Base-by-base conservation (phyloP, 2,329 filamentous ascomycete genomes). In the Colletotrichum spinosum region DNA sequence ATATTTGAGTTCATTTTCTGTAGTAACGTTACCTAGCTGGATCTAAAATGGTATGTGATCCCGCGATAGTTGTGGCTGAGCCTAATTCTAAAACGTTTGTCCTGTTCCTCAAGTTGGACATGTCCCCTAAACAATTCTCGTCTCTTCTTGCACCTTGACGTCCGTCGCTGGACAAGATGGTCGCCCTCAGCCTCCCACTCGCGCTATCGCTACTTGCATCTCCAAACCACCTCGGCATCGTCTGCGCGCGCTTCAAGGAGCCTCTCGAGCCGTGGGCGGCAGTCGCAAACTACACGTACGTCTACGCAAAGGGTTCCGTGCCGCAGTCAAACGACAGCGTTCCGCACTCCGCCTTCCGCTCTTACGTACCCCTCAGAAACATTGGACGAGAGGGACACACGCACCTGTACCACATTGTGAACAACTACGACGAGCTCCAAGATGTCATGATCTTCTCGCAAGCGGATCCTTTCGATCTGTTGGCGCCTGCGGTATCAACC, bases 391-490 rank as follows among this genome's bases (percentile, higher is more conserved):
- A 69, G 12, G 57, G 67, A 2, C 61, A 68, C 11, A 69, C 57
- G 1, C 44, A 68, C 48, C 45, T 67, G 9, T 58, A 51, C 17
- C 60, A 62, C 50, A 62, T 69, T 7, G 55, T 56, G 10, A 58
- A 17, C 15, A 41, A 67, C 56, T 60, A 67, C 12, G 49, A 60
- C 44, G n/a, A 12, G 3, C 66, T 69, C 25, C 62, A 68, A 35
- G 68, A 69, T 2, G 49, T 67, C 58, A 63, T 62, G 54, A 39
- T 69, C 50, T 69, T 69, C 44, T 46, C 61, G 8, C 67, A 68
- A 39, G 67, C 66, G 8, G 58, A 51, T 6, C 66, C 66, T 0
- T 68, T 68, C 13, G 66, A 67, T 11, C 55, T 69, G 0, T 41
- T 68, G 7, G 46, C 54, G 13, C 50, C 66, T 2, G 55, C 17